These are phyloP conservation scores for Mucor ambiguus DNA, from an alignment of 371 early-diverging fungal species.

Conservation along the genomic window DNA sequence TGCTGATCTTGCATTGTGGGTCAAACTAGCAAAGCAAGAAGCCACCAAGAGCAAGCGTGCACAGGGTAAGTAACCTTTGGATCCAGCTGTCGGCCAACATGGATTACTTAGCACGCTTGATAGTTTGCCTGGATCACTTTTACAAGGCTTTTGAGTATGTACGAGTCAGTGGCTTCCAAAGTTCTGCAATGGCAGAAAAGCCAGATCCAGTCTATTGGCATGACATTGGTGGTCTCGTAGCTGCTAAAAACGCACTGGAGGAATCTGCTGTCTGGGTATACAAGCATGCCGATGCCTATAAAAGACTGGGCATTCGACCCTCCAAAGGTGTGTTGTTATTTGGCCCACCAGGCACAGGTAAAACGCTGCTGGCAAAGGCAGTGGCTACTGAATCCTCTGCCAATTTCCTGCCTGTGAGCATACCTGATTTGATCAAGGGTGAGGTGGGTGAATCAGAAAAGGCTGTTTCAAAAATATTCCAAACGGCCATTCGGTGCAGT, in stretches of 20 bases:
- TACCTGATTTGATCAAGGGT: slow-evolving; percentile 94
- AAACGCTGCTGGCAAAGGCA: slow-evolving; percentile 87
- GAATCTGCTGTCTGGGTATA: slow-evolving; percentile 95
- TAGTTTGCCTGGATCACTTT: slow-evolving; percentile 32
- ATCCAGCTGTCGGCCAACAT: not conserved
- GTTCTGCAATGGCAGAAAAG: slow-evolving; percentile 46
- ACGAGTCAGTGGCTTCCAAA: slow-evolving; percentile 41
- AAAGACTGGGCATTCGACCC: slow-evolving; percentile 65
- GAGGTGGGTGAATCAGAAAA: slow-evolving; percentile 96
- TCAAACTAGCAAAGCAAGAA: slow-evolving; percentile 41
- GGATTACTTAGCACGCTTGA: not conserved
- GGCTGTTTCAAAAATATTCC: slow-evolving; percentile 86
- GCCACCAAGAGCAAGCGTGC: slow-evolving; percentile 14
- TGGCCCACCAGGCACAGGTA: slow-evolving; percentile 95
- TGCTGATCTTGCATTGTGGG: slow-evolving; percentile 61
- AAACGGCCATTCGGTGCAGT: slow-evolving; percentile 83
- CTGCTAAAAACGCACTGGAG: slow-evolving; percentile 82
- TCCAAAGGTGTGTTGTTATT: slow-evolving; percentile 76
- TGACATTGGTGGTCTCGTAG: slow-evolving; percentile 94
- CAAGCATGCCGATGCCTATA: slow-evolving; percentile 61
- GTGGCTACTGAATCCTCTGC: slow-evolving; percentile 92
- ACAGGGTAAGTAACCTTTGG: slow-evolving; percentile 9
- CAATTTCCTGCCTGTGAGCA: slow-evolving; percentile 92
- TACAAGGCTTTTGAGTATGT: slow-evolving; percentile 33
- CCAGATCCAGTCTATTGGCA: slow-evolving; percentile 71